phyloP scores from a whole-genome alignment of 257 asterid genomes.

The Solanum virginianum region DNA sequence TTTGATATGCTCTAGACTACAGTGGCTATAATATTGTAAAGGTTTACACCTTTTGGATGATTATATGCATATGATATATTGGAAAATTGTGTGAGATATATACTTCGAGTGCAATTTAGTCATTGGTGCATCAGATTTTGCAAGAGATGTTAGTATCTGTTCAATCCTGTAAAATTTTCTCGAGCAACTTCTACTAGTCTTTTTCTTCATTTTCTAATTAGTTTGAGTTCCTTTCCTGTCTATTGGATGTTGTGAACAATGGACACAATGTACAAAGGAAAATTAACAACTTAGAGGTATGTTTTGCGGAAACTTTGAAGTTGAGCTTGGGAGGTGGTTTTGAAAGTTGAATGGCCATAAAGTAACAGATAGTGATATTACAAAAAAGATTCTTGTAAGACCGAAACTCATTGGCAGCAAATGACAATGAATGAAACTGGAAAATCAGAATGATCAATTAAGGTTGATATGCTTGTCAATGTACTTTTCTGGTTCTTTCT shows the following conservation, averaged over 20 bases:
- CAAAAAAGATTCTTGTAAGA: neutral
- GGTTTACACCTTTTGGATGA: neutral
- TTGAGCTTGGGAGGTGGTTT: neutral
- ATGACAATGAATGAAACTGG: neutral
- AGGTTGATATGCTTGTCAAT: neutral
- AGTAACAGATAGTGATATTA: neutral
- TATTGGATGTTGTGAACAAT: neutral
- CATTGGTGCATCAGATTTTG: neutral
- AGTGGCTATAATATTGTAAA: neutral
- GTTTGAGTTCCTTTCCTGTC: neutral
- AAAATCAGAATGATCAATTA: neutral
- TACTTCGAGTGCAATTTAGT: neutral
- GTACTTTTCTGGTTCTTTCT: neutral
- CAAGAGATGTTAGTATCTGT: neutral
- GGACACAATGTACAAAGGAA: neutral
- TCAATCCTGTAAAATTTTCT: neutral
- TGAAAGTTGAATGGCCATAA: neutral
- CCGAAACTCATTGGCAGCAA: neutral
- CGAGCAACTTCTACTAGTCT: neutral
- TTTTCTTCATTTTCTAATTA: neutral
- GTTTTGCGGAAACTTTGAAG: neutral
- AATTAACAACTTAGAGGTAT: neutral
- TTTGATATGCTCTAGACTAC: neutral
- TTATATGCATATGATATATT: neutral
- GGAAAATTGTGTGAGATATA: neutral